These are phyloP conservation scores for Blastobotrys peoriensis DNA, from an alignment of 805 yeast species.

Conservation along the genomic window DNA sequence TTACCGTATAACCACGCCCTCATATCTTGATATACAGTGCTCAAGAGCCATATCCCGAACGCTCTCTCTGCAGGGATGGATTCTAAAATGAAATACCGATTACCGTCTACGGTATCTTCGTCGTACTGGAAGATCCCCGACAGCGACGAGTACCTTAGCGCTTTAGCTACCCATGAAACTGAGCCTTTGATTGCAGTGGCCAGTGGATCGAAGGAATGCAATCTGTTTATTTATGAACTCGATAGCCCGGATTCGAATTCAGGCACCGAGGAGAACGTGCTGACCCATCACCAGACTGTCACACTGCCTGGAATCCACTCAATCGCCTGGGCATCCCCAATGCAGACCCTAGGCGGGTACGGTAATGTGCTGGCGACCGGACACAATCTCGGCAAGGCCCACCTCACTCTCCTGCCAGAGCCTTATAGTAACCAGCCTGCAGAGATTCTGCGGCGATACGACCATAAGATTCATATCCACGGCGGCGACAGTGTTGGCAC, in stretches of 20 bases:
- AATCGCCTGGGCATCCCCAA: slow-evolving; percentile 37
- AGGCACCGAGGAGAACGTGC: slow-evolving; percentile 20
- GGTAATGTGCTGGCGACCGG: slow-evolving; percentile 57
- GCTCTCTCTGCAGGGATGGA: too few relatives aligned
- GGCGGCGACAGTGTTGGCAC: slow-evolving; percentile 14
- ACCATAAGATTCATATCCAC: slow-evolving; percentile 61
- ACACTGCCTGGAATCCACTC: slow-evolving; percentile 48
- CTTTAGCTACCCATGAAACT: slow-evolving; percentile 31
- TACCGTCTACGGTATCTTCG: slow-evolving; percentile 15
- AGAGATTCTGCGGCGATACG: slow-evolving; percentile 69
- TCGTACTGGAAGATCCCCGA: slow-evolving; percentile 37
- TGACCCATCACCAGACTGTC: slow-evolving; percentile 56
- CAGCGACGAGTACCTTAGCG: slow-evolving; percentile 27
- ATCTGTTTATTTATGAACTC: slow-evolving; percentile 49
- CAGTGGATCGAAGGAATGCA: slow-evolving; percentile 41
- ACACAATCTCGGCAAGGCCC: slow-evolving; percentile 68
- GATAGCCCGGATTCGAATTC: slow-evolving; percentile 20
- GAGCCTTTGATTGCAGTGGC: slow-evolving; percentile 49
- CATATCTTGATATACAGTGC: too few relatives aligned
- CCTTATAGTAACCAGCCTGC: slow-evolving; percentile 48
- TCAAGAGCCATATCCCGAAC: too few relatives aligned
- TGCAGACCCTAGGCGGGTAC: slow-evolving; percentile 29
- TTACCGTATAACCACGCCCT: too few relatives aligned
- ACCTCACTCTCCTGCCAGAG: slow-evolving; percentile 64
- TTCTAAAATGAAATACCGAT: neutral